phyloP scores from a whole-genome alignment of 2,329 filamentous ascomycete genomes.

The Stylonectria norvegica region DNA sequence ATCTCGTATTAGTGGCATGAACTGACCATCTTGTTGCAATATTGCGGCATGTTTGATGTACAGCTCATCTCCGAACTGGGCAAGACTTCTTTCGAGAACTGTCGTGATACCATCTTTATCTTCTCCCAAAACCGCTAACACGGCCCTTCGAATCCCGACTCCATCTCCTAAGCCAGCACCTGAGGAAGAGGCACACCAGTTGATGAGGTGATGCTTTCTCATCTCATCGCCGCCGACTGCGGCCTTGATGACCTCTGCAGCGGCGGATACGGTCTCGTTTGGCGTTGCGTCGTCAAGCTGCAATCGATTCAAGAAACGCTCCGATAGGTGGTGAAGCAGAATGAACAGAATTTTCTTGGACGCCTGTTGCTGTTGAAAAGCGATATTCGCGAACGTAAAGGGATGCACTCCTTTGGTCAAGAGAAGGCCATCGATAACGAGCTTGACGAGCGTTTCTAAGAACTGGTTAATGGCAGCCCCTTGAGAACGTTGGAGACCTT shows the following conservation, averaged over 20 bases:
- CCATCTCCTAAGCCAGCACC: slow-evolving; percentile 63
- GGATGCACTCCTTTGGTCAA: slow-evolving; percentile 25
- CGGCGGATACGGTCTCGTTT: slow-evolving; percentile 49
- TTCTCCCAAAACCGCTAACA: slow-evolving; percentile 55
- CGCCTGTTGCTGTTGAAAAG: slow-evolving; percentile 26
- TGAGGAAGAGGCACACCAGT: slow-evolving; percentile 63
- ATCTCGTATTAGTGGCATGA: rapidly evolving
- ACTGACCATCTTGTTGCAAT: slow-evolving; percentile 81
- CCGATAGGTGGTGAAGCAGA: slow-evolving; percentile 42
- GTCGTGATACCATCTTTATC: slow-evolving; percentile 49
- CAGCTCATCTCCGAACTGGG: slow-evolving; percentile 77
- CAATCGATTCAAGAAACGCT: slow-evolving; percentile 37
- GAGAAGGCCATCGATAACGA: slow-evolving; percentile 36
- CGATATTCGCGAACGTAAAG: slow-evolving; percentile 29
- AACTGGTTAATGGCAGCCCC: background rate
- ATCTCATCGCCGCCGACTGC: slow-evolving; percentile 47
- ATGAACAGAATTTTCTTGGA: slow-evolving; percentile 26
- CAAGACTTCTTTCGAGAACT: slow-evolving; percentile 65
- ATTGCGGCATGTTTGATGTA: slow-evolving; percentile 82
- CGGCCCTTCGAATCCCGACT: slow-evolving; percentile 64
- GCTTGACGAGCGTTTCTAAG: slow-evolving; percentile 41
- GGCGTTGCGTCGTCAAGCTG: slow-evolving; percentile 30
- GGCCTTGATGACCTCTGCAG: slow-evolving; percentile 52
- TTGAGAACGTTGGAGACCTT: slow-evolving; percentile 19
- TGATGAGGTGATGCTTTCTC: slow-evolving; percentile 53